Evolutionary conservation across 768 basidiomycete species (phyloP).

Genomic region (Lepiota venenata): DNA sequence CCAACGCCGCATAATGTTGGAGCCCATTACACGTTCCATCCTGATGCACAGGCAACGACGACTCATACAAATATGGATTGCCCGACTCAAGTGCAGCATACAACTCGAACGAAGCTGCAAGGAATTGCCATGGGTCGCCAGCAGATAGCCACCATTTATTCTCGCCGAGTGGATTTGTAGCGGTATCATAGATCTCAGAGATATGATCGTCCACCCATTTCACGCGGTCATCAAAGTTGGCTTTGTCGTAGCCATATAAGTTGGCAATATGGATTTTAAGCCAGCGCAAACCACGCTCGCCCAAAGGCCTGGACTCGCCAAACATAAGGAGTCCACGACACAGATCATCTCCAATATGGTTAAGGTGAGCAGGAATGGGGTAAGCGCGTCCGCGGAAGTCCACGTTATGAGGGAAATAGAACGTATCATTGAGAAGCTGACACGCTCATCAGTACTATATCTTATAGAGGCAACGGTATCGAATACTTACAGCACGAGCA

Average conservation of each 20-base stretch:
- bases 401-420: slow-evolving; percentile 94
- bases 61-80: slow-evolving; percentile 60
- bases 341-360: slow-evolving; percentile 94
- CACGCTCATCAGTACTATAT: background rate
- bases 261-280: slow-evolving; percentile 95
- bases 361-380: slow-evolving; percentile 93
- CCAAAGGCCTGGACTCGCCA: slow-evolving; percentile 74
- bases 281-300: slow-evolving; percentile 86
- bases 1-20: slow-evolving; percentile 97
- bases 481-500: slow-evolving; percentile 70
- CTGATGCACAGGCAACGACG: slow-evolving; percentile 88
- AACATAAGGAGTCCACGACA: slow-evolving; percentile 86
- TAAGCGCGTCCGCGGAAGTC: slow-evolving; percentile 98
- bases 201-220: slow-evolving; percentile 69
- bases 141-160: slow-evolving; percentile 84
- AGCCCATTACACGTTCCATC: slow-evolving; percentile 98
- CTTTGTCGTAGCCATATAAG: slow-evolving; percentile 92
- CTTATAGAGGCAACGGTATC: background rate
- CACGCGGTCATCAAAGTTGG: slow-evolving; percentile 89
- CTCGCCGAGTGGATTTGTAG: slow-evolving; percentile 77
- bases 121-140: slow-evolving; percentile 97
- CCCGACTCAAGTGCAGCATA: slow-evolving; percentile 69
- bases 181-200: slow-evolving; percentile 80
- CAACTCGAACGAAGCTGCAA: slow-evolving; percentile 92
- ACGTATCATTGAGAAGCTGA: slow-evolving; percentile 81